phyloP scores from a whole-genome alignment of 441 rosid species.

The Theobroma grandiflorum region DNA sequence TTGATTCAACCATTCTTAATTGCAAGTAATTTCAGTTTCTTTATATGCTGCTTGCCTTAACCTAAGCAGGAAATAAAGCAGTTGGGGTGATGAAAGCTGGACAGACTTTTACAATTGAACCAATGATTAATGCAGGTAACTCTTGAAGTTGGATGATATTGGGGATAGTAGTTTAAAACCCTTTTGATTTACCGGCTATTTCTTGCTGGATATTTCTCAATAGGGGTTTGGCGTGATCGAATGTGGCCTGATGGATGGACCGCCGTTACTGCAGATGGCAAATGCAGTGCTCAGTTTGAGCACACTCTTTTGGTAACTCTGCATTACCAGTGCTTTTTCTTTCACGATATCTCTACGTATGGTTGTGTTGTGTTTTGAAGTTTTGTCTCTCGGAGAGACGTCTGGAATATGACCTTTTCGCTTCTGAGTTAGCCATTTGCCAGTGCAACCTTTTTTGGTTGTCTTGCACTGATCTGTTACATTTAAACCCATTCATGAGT shows the following conservation, averaged over 20 bases:
- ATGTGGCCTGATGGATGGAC: conserved; percentile 99
- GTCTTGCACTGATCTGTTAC: not conserved
- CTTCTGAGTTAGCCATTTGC: not conserved
- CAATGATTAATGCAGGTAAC: conserved; percentile 95
- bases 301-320: conserved; percentile 83
- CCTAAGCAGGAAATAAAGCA: conserved; percentile 83
- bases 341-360: not conserved
- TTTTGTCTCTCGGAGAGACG: not conserved
- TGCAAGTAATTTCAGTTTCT: conserved; percentile 5
- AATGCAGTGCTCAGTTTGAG: conserved; percentile 97
- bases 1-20: not conserved
- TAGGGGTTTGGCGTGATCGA: conserved; percentile 87
- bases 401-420: not conserved
- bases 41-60: conserved; percentile 48
- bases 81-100: conserved; percentile 98
- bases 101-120: conserved; percentile 96
- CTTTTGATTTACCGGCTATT: not conserved
- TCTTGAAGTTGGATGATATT: not conserved
- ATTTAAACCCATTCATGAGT: not conserved
- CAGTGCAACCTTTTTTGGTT: not conserved
- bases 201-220: conserved; percentile 9
- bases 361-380: not conserved
- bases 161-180: not conserved
- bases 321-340: not conserved
- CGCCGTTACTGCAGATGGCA: conserved; percentile 91